Conservation (phyloP, 169 alveolate species). For the Plasmodium sp. region DNA sequence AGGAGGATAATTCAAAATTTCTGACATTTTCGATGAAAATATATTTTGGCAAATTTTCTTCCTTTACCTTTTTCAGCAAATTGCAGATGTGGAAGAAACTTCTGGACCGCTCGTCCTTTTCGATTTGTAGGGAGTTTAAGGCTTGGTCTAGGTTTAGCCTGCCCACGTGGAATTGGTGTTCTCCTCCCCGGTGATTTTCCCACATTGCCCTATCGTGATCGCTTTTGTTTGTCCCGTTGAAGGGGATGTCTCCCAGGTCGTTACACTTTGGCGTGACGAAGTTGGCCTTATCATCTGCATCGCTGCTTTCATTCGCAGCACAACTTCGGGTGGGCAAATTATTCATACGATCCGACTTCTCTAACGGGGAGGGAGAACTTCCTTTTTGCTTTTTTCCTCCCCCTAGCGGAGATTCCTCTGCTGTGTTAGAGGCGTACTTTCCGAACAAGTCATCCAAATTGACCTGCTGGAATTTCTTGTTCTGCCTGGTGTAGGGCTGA, state of each 20-base stretch:
- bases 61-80: constrained; percentile 21
- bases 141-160: constrained; percentile 2
- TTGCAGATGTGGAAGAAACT: constrained; percentile 64
- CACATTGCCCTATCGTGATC: not conserved
- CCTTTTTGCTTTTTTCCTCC: not conserved
- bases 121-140: not conserved
- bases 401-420: not conserved
- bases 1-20: constrained; percentile 52
- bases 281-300: not conserved
- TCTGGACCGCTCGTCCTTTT: constrained; percentile 37
- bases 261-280: not conserved
- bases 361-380: not conserved
- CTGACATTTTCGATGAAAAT: constrained; percentile 69
- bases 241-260: not conserved
- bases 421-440: not conserved
- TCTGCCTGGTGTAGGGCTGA: constrained; percentile 73
- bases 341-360: not conserved
- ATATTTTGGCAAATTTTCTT: constrained; percentile 44
- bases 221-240: not conserved
- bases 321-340: not conserved
- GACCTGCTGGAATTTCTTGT: constrained; percentile 28
- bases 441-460: not conserved
- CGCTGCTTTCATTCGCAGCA: not conserved
- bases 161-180: not conserved
- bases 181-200: not conserved